Evolutionary conservation across 495 filamentous ascomycete species (phyloP), one percentile per base, ranked within the genome.

Genomic region (Penicillium steckii): DNA sequence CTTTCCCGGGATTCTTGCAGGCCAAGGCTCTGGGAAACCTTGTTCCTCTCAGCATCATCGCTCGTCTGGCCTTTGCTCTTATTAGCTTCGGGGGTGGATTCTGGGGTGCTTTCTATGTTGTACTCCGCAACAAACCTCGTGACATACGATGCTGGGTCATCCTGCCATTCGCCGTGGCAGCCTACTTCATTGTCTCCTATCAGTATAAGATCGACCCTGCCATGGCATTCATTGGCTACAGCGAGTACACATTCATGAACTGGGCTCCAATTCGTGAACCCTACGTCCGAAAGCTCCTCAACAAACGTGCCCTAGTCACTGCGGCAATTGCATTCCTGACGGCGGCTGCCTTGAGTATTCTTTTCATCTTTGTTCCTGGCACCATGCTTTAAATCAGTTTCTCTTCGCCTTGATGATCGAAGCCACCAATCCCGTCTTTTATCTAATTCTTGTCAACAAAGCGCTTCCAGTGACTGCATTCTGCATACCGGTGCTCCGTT

Each of bases 1-100:
- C 94, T 12, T 98, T 96, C 70, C 94, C 94, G 3, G 92, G 92
- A 19, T 98, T 98, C 77, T 81, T 98, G 55, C 85, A 90, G 59
- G 86, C 88, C 61, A 97, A 97, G 74, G 94, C 92, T 6, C 79
- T 98, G 12, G 95, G 95, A 33, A 98, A 98, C 62, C 76, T 98
- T 1, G 89, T 97, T 18, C 94, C 92, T 4, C 80, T 92, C 17
- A 94, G 89, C 24, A 82, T 90, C 38, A 84, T 96, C 63, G 74
- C 91, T 55, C 83, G 94, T 17, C 71, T 97, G 33, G 87, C 91
- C 18, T 67, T 96, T 59, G 94, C 93, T n/a, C 75, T 98, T 38
- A 72, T 96, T 38, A 77, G 85, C 49, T 83, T 98, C 70, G 95
- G 95, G 61, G 91, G 85, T 56, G 95, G 78, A 3, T 96, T 97